phyloP scores from a whole-genome alignment of 1,284 basidiomycete species.

The Crocinoboletus sp. region DNA sequence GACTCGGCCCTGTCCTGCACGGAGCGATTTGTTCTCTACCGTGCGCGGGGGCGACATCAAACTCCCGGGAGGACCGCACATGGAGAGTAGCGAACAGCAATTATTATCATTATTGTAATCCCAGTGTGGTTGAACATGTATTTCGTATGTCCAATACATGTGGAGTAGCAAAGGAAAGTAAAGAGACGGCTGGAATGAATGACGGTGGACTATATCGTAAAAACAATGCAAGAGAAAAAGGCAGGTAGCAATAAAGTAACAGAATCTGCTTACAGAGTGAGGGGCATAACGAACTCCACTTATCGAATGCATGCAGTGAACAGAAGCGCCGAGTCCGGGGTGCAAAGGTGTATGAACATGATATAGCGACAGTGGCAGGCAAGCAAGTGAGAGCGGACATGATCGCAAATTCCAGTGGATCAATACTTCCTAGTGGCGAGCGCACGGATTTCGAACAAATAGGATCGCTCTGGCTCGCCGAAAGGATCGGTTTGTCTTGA shows the following conservation, averaged over 20 bases:
- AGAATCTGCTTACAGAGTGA: conserved; percentile 29
- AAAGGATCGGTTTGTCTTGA: conserved; percentile 39
- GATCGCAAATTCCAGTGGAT: conserved; percentile 20
- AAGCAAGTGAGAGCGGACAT: conserved; percentile 3
- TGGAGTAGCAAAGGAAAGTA: conserved; percentile 19
- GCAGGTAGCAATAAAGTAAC: conserved; percentile 26
- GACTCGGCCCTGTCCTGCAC: conserved; percentile 53
- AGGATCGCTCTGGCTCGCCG: conserved; percentile 50
- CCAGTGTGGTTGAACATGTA: conserved; percentile 30
- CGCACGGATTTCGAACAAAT: conserved; percentile 74
- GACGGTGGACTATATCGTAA: conserved; percentile 19
- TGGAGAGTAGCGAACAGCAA: conserved; percentile 10
- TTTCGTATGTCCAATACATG: conserved; percentile 33
- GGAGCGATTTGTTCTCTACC: conserved; percentile 31
- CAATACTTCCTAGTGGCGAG: conserved; percentile 76
- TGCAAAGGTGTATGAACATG: conserved; percentile 16
- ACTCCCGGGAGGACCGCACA: neutral
- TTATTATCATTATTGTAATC: conserved; percentile 27
- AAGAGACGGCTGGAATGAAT: conserved; percentile 20
- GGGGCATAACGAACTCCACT: conserved; percentile 20
- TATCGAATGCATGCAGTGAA: conserved; percentile 22
- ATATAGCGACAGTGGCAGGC: conserved; percentile 4
- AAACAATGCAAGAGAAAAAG: conserved; percentile 18
- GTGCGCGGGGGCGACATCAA: neutral
- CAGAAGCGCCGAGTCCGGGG: conserved; percentile 19